A percentile compares a stretch with the other conserved stretches of the same genome.
These are phyloP conservation scores for Ampelomyces quisqualis DNA, from an alignment of 2,329 filamentous ascomycete genomes.

Conservation along the genomic window DNA sequence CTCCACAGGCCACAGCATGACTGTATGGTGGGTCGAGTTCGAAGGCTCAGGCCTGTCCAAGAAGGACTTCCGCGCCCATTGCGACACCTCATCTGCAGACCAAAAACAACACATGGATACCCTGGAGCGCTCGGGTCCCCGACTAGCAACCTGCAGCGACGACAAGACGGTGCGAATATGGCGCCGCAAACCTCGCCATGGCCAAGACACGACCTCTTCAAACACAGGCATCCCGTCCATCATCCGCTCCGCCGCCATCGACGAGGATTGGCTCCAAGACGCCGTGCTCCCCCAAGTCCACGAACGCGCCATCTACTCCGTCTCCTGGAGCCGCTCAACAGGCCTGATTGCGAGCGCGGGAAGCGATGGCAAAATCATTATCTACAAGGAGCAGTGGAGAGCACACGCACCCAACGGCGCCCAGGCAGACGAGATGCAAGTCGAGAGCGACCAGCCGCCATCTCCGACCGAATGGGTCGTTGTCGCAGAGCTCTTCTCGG, in stretches of 20 bases:
- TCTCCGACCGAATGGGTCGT: constrained; percentile 66
- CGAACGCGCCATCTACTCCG: constrained; percentile 78
- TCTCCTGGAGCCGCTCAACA: constrained; percentile 75
- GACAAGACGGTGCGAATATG: constrained; percentile 80
- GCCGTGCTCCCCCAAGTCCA: constrained; percentile 73
- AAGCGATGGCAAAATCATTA: constrained; percentile 59
- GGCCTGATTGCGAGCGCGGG: constrained; percentile 85
- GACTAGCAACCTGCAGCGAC: constrained; percentile 81
- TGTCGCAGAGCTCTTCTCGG: constrained; percentile 67
- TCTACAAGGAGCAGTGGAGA: constrained; percentile 25
- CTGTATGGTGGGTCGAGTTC: constrained; percentile 84
- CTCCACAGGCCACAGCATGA: constrained; percentile 79
- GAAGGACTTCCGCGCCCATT: constrained; percentile 27
- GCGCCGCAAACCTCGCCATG: constrained; percentile 62
- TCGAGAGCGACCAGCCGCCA: constrained; percentile 13
- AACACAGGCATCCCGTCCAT: constrained; percentile 79
- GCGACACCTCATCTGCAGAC: constrained; percentile 32
- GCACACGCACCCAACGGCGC: constrained; percentile 27
- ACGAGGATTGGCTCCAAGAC: constrained; percentile 83
- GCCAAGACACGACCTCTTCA: constrained; percentile 45
- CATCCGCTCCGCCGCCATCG: constrained; percentile 69
- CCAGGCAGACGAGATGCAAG: constrained; percentile 21
- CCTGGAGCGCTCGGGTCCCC: constrained; percentile 49
- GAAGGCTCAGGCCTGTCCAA: constrained; percentile 49
- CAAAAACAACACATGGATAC: constrained; percentile 40